phyloP scores from a whole-genome alignment of 768 basidiomycete genomes.

The Royoungia palumana region DNA sequence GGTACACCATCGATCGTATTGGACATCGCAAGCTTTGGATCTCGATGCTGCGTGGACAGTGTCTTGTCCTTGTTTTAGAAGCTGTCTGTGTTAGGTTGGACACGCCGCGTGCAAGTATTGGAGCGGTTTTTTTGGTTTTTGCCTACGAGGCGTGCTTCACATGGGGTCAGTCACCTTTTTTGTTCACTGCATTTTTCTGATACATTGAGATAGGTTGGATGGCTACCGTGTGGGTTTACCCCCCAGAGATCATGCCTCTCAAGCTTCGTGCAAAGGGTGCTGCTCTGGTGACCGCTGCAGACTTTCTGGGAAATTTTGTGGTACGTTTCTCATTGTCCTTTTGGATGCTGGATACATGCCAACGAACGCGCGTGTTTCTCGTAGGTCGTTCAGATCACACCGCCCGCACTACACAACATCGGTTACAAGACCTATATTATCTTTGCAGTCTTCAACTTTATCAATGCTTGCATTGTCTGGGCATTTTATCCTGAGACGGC shows the following conservation, averaged over 20 bases:
- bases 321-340: background rate
- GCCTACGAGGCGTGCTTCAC: conserved; percentile 8
- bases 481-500: conserved; percentile 5
- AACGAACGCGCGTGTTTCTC: background rate
- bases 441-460: conserved; percentile 3
- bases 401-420: conserved; percentile 8
- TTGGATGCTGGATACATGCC: too few species aligned
- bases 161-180: conserved; percentile 1
- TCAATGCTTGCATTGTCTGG: conserved; percentile 4
- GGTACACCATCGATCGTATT: conserved; percentile 7
- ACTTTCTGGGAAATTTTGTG: conserved; percentile 8
- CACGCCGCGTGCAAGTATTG: conserved; percentile 2
- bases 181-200: background rate
- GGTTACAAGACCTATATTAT: conserved; percentile 11
- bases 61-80: conserved; percentile 7
- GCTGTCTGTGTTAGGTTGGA: conserved; percentile 6
- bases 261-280: conserved; percentile 8
- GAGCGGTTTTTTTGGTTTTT: conserved; percentile 8
- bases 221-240: conserved; percentile 9
- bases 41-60: conserved; percentile 8
- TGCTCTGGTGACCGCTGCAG: conserved; percentile 1
- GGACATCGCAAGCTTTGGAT: conserved; percentile 10
- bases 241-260: conserved; percentile 8
- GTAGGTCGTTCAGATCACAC: conserved; percentile 10
- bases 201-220: conserved; percentile 1